phyloP scores from a whole-genome alignment of 2,329 filamentous ascomycete species.

The Trichoderma atrobrunneum region DNA sequence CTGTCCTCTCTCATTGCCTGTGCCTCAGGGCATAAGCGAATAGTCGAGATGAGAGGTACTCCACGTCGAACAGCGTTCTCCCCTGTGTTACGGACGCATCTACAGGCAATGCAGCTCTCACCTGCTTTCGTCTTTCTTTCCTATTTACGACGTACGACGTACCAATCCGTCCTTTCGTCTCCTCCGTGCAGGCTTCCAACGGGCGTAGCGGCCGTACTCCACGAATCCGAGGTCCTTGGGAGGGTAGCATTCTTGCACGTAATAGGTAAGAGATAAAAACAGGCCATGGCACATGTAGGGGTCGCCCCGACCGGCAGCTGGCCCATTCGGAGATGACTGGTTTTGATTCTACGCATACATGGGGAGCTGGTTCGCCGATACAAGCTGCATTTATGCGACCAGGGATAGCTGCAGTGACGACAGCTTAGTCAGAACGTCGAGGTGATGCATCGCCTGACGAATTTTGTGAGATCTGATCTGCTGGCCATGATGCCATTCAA shows the following conservation, averaged over 20 bases:
- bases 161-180: background rate
- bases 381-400: background rate
- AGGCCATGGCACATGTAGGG: background rate
- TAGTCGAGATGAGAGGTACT: background rate
- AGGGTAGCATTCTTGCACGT: background rate
- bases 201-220: background rate
- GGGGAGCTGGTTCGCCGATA: background rate
- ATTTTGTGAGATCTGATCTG: constrained; percentile 12
- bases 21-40: background rate
- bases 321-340: constrained; percentile 11
- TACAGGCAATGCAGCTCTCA: background rate
- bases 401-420: background rate
- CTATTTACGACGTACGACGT: background rate
- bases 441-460: background rate
- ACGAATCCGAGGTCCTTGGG: background rate
- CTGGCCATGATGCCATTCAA: background rate
- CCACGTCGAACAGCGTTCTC: background rate
- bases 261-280: background rate
- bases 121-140: background rate
- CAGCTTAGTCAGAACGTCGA: background rate
- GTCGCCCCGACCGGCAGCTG: background rate
- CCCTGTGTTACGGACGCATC: background rate
- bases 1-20: background rate
- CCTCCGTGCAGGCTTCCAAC: background rate
- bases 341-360: background rate